Evolutionary conservation across 768 basidiomycete species (phyloP).

Genomic region (Asterophora lycoperdoides): DNA sequence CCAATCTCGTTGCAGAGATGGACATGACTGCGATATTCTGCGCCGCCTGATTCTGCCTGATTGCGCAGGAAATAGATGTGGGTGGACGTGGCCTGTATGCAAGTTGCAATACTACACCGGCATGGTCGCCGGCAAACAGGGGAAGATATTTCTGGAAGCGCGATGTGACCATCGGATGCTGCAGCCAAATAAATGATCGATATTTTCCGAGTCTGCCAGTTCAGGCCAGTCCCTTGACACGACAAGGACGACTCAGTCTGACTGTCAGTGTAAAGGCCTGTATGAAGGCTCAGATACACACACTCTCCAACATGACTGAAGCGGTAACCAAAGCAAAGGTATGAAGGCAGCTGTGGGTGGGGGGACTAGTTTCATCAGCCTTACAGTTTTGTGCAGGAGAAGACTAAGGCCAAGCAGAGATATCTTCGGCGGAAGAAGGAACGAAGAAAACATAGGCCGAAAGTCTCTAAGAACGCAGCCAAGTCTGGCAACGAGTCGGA

Average conservation of each 20-base stretch:
- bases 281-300: too few relatives aligned
- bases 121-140: background rate
- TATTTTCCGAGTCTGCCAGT: too few relatives aligned
- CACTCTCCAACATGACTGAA: conserved; percentile 5
- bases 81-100: background rate
- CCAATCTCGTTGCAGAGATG: conserved; percentile 22
- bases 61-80: too few relatives aligned
- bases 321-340: conserved; percentile 12
- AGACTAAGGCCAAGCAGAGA: conserved; percentile 68
- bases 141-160: background rate
- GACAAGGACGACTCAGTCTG: too few relatives aligned
- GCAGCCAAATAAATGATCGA: conserved; percentile 5
- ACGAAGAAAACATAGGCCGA: conserved; percentile 46
- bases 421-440: conserved; percentile 73
- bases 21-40: conserved; percentile 20
- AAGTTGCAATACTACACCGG: too few relatives aligned
- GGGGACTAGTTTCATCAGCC: conserved; percentile 15
- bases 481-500: conserved; percentile 18
- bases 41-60: background rate
- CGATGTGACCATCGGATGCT: background rate
- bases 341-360: background rate
- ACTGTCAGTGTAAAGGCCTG: too few relatives aligned
- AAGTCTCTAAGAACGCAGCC: conserved; percentile 13
- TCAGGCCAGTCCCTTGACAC: too few relatives aligned
- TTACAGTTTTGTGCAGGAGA: conserved; percentile 34